Evolutionary conservation across 2,329 filamentous ascomycete genomes (phyloP).

Genomic region (Pyrenochaeta sp.): DNA sequence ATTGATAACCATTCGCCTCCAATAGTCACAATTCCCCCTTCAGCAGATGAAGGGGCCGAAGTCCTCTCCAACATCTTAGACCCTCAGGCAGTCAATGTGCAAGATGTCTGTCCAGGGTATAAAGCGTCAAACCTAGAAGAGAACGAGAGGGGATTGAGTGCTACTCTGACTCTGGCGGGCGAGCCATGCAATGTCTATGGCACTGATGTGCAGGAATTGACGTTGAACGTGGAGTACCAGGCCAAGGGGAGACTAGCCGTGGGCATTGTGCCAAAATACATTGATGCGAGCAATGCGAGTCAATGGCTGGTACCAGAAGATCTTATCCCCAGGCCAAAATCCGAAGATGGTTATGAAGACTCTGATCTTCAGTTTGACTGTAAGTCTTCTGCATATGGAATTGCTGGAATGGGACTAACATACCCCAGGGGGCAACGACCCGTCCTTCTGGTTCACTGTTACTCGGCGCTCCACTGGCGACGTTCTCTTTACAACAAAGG

Average conservation of each 20-base stretch:
- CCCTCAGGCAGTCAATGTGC: constrained; percentile 68
- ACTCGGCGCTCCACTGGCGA: constrained; percentile 69
- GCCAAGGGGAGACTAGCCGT: constrained; percentile 72
- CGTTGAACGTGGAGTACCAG: constrained; percentile 74
- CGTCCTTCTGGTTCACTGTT: constrained; percentile 65
- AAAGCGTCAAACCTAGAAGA: constrained; percentile 60
- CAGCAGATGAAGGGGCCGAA: constrained; percentile 42
- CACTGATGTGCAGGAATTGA: constrained; percentile 73
- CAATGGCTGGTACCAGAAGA: constrained; percentile 73
- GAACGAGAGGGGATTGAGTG: constrained; percentile 59
- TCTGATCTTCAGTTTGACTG: constrained; percentile 60
- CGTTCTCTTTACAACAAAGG: constrained; percentile 72
- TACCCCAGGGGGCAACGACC: constrained; percentile 61
- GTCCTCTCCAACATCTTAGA: constrained; percentile 70
- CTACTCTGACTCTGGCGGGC: constrained; percentile 62
- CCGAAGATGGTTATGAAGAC: constrained; percentile 50
- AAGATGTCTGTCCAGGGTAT: constrained; percentile 70
- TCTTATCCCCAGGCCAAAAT: constrained; percentile 65
- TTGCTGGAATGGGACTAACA: constrained; percentile 2
- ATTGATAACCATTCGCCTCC: too few species aligned
- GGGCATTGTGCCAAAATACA: constrained; percentile 72
- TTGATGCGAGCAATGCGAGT: constrained; percentile 68
- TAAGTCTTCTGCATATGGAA: constrained; percentile 8
- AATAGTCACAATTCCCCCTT: constrained; percentile 46
- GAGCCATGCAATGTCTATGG: constrained; percentile 77